Evolutionary conservation across 2,329 filamentous ascomycete genomes (phyloP), one percentile per base, ranked within the genome.

Genomic region (Penicillium glabrum): DNA sequence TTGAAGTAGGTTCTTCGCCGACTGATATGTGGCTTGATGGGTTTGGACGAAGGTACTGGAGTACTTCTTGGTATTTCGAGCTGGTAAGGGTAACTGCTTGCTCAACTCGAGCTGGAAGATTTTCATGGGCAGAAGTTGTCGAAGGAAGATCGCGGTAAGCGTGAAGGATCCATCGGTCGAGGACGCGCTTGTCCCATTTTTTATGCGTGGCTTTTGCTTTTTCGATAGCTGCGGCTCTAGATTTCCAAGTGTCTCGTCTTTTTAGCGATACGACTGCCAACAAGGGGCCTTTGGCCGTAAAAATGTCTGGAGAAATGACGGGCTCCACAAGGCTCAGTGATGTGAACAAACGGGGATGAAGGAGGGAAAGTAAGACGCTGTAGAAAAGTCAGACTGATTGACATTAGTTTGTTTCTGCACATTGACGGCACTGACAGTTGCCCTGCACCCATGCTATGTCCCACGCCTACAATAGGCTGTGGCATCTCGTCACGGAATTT

Each of bases 261-360:
- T 54, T 59, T 7, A 58, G 56, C 1, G 56, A 53, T 5, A 58
- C 10, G 3, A 52, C 41, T 16, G 48, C 21, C 11, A 58, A 16
- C 10, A 55, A n/a, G n/a, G 48, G 52, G 3, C 56, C 56, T 39
- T 50, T 43, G 2, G 48, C 52, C 2, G 35, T 41, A 2, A 58
- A 37, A 1, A 54, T 55, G 24, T 58, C 48, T 11, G 56, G 52
- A 3, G 37, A 2, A 16, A 67, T 57, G 27, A 72, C 67, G 6
- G 66, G 90, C 67, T 96, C 92, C 31, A 96, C 77, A 35, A 93
- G 81, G 45, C 93, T 77, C 5, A 96, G 74, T 3, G 84, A 84
- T 55, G 84, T 82, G 61, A 96, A 81, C 14, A 96, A 83, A 10
- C 90, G 87, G 0, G 92, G 91, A 73, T 96, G 88, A 57, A 90